Percentiles rank a stretch among this genome's conserved stretches.
These are phyloP conservation scores for Entomortierella lignicola DNA, from an alignment of 192 early-diverging fungal genomes.

Conservation along the genomic window DNA sequence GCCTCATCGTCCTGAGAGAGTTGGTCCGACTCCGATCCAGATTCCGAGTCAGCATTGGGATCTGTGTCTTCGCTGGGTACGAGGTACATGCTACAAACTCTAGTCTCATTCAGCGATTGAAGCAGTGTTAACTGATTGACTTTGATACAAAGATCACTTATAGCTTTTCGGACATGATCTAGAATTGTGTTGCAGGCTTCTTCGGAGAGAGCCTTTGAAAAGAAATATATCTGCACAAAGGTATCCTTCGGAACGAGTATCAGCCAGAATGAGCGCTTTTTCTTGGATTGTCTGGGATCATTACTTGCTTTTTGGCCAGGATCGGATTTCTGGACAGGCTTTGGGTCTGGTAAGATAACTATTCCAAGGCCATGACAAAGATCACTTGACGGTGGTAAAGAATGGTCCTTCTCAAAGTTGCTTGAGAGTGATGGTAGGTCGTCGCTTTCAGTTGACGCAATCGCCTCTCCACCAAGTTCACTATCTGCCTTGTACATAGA, in stretches of 20 bases:
- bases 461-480: neutral
- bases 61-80: conserved; percentile 28
- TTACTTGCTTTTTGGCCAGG: conserved; percentile 17
- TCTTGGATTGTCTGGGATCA: conserved; percentile 1
- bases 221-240: conserved; percentile 73
- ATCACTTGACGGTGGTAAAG: conserved; percentile 45
- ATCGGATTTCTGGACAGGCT: neutral
- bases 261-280: conserved; percentile 72
- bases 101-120: conserved; percentile 68
- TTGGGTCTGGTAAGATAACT: conserved; percentile 44
- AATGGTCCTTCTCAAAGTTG: conserved; percentile 1
- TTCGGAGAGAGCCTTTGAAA: conserved; percentile 69
- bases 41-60: conserved; percentile 34
- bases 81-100: conserved; percentile 67
- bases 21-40: conserved; percentile 59
- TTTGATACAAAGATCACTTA: conserved; percentile 69
- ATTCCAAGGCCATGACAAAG: conserved; percentile 66
- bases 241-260: conserved; percentile 64
- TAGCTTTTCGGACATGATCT: conserved; percentile 61
- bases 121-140: conserved; percentile 76
- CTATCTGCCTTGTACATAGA: neutral
- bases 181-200: conserved; percentile 66
- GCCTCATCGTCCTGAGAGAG: conserved; percentile 69
- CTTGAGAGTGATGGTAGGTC: conserved; percentile 30
- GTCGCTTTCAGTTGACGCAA: conserved; percentile 2